These are phyloP conservation scores for Fusarium armeniacum DNA, from an alignment of 2,329 filamentous ascomycete species.

Conservation along the genomic window DNA sequence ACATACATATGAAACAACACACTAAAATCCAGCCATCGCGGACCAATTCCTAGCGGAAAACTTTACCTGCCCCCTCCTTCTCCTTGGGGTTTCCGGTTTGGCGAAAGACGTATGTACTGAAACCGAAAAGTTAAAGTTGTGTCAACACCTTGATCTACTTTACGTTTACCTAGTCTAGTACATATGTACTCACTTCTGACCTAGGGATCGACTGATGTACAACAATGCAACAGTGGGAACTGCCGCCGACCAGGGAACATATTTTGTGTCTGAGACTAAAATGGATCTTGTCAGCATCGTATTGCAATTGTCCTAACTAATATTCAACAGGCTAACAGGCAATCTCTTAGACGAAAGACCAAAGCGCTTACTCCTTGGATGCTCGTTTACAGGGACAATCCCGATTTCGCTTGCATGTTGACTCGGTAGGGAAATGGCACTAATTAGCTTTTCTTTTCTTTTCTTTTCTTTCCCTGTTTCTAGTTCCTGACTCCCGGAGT, in stretches of 20 bases:
- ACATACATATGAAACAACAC: slow-evolving; percentile 23
- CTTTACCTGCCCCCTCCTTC: slow-evolving; percentile 7
- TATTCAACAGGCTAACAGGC: background rate
- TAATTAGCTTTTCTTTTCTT: slow-evolving; percentile 1
- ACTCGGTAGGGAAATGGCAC: background rate
- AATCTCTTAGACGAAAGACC: slow-evolving; percentile 3
- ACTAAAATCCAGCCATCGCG: slow-evolving; percentile 9
- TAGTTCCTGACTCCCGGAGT: slow-evolving; percentile 22
- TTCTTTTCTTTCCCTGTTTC: slow-evolving; percentile 14
- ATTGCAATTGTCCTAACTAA: background rate
- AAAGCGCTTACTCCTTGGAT: background rate
- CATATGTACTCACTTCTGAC: background rate
- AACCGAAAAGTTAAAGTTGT: slow-evolving; percentile 6
- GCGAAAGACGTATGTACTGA: background rate
- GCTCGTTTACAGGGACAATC: background rate
- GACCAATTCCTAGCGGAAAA: slow-evolving; percentile 13
- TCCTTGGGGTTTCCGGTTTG: background rate
- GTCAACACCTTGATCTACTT: background rate
- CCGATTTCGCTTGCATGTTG: slow-evolving; percentile 9
- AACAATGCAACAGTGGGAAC: slow-evolving; percentile 29
- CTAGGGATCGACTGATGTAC: slow-evolving; percentile 36
- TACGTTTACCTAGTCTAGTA: no score
- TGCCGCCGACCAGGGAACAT: slow-evolving; percentile 26
- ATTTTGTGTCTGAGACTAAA: slow-evolving; percentile 1
- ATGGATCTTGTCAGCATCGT: slow-evolving; percentile 3